Evolutionary conservation across 208 protist genomes (phyloP).

Genomic region (Leishmania lainsoni): DNA sequence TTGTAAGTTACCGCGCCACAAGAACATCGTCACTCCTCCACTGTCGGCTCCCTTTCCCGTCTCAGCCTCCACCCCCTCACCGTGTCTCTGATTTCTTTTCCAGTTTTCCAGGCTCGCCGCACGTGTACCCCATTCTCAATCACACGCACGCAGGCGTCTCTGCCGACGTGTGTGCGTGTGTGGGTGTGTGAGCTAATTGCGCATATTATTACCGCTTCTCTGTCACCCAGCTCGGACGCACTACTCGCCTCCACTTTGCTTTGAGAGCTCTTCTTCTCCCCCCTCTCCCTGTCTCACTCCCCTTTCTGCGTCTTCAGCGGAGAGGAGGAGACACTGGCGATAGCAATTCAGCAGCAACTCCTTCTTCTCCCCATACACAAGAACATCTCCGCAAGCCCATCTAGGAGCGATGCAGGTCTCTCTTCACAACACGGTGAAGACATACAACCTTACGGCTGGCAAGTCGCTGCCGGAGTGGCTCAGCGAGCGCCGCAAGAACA

Average conservation of each 20-base stretch:
- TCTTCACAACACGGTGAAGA: conserved; percentile 86
- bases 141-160: neutral
- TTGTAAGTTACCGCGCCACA: neutral
- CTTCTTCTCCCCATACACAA: neutral
- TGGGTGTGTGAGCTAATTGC: neutral
- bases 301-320: neutral
- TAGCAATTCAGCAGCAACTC: neutral
- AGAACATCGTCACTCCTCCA: neutral
- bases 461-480: conserved; percentile 90
- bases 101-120: neutral
- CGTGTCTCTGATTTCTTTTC: neutral
- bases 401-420: conserved; percentile 72
- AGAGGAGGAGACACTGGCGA: neutral
- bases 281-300: neutral
- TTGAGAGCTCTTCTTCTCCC: neutral
- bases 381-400: neutral
- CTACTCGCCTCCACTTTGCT: neutral
- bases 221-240: neutral
- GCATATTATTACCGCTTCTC: neutral
- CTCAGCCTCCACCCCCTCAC: neutral
- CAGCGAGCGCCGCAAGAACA: conserved; percentile 73
- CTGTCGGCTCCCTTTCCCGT: neutral
- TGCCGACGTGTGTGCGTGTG: neutral
- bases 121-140: neutral
- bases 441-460: conserved; percentile 89